Conservation (phyloP, 2,329 filamentous ascomycete genomes). For the Byssochlamys sp. region DNA sequence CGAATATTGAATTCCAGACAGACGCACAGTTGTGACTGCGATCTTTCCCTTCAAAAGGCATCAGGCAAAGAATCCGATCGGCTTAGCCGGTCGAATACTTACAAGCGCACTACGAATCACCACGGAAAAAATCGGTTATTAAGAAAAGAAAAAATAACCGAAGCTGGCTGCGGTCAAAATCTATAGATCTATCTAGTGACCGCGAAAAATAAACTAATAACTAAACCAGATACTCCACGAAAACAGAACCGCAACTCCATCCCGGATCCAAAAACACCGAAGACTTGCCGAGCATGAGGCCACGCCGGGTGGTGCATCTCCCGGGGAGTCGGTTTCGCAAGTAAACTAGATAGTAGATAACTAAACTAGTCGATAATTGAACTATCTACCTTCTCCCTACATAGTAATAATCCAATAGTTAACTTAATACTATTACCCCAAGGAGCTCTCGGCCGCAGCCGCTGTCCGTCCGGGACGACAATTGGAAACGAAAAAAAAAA, state of each 20-base stretch:
- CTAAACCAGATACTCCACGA: not conserved
- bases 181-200: not conserved
- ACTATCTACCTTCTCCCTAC: no score
- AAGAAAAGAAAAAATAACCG: not conserved
- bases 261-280: not conserved
- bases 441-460: not conserved
- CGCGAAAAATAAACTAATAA: not conserved
- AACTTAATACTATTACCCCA: no score
- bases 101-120: not conserved
- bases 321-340: not conserved
- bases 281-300: not conserved
- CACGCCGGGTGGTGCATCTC: not conserved
- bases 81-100: not conserved
- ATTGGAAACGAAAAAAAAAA: not conserved
- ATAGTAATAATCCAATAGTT: no score
- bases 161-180: not conserved
- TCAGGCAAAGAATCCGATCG: not conserved
- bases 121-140: not conserved
- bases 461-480: not conserved
- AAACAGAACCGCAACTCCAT: not conserved
- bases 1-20: no score
- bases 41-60: no score
- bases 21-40: no score
- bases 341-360: not conserved
- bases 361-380: no score